Percentiles rank a stretch among this genome's conserved stretches.
phyloP scores from a whole-genome alignment of 148 eudicot genomes.

The Fagopyrum tataricum region DNA sequence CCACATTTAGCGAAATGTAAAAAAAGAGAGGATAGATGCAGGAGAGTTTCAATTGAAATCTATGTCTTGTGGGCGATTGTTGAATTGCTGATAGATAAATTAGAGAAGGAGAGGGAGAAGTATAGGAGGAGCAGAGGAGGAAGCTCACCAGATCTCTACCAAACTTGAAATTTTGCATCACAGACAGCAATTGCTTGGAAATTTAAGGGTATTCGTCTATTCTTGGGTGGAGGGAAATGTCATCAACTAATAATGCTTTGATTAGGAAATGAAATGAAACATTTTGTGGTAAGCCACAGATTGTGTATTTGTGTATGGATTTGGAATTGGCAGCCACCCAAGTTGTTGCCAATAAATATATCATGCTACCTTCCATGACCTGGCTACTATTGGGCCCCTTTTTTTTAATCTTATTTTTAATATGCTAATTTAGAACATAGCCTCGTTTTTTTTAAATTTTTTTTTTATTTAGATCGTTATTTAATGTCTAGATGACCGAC shows the following conservation, averaged over 20 bases:
- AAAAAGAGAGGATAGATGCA: background rate
- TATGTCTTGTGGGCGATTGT: background rate
- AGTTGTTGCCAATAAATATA: background rate
- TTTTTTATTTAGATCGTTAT: background rate
- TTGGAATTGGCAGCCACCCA: background rate
- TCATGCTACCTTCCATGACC: background rate
- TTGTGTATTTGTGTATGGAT: background rate
- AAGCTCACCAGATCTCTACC: constrained; percentile 8
- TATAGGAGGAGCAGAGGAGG: background rate
- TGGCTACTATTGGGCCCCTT: background rate
- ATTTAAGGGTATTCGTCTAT: too few species aligned
- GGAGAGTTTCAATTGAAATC: background rate
- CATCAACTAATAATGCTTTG: background rate
- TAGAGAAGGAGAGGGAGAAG: background rate
- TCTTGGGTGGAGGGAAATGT: background rate
- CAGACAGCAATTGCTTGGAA: background rate
- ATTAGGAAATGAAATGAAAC: background rate
- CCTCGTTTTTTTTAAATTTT: background rate
- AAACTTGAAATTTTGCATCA: background rate
- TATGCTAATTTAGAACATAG: background rate
- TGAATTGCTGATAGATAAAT: background rate
- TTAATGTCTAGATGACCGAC: background rate
- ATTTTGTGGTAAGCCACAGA: background rate
- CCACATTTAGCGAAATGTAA: background rate
- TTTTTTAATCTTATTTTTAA: too few species aligned